A percentile compares a stretch with the other conserved stretches of the same genome.
Conservation (phyloP, 495 filamentous ascomycete species). For the Xylaria sp. region DNA sequence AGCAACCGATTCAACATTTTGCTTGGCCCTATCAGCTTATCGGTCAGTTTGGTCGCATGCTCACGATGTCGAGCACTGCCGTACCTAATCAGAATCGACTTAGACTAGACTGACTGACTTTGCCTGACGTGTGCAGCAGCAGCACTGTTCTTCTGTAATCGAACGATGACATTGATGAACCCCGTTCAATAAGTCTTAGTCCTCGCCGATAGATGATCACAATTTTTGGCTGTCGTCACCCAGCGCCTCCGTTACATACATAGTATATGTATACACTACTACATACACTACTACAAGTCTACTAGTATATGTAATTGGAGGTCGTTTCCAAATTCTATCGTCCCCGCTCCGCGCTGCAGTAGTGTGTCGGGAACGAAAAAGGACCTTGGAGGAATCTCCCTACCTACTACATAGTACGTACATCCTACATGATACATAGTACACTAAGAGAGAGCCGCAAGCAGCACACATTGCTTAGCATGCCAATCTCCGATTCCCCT, state of each 20-base stretch:
- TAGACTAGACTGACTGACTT: too few species aligned
- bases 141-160: too few species aligned
- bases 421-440: too few species aligned
- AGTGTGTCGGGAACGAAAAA: conserved; percentile 10
- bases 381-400: conserved; percentile 5
- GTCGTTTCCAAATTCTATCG: conserved; percentile 12
- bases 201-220: background rate
- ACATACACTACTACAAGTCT: too few species aligned
- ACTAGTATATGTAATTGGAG: conserved; percentile 12
- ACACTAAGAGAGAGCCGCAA: conserved; percentile 24
- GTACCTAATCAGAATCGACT: background rate
- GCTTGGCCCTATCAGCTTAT: conserved; percentile 16
- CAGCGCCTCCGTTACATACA: conserved; percentile 1
- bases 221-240: conserved; percentile 17
- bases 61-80: background rate
- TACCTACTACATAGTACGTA: too few species aligned
- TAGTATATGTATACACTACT: too few species aligned
- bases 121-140: background rate
- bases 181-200: conserved; percentile 3
- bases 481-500: conserved; percentile 5
- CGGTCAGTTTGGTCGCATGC: conserved; percentile 15
- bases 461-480: conserved; percentile 15
- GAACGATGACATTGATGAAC: background rate
- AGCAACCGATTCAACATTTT: conserved; percentile 6
- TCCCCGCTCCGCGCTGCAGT: conserved; percentile 18